Evolutionary conservation across 352 stramenopile genomes (phyloP).

Genomic region (Globisporangium megalacanthum): DNA sequence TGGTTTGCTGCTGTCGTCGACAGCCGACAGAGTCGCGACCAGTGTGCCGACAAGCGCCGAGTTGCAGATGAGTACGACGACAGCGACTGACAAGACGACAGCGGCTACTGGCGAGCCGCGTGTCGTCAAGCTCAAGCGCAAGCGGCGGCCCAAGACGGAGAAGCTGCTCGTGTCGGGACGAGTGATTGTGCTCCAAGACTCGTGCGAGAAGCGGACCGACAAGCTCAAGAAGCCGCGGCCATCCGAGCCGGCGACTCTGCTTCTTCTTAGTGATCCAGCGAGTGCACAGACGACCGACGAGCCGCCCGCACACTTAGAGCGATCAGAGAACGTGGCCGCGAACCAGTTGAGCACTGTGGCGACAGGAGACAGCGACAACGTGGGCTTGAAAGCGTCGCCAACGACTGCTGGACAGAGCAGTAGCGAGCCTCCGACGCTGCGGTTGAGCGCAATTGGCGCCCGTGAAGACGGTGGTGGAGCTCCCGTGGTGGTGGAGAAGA

Average conservation of each 20-base stretch:
- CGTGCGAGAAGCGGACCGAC: slow-evolving; percentile 52
- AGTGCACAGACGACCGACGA: too few relatives aligned
- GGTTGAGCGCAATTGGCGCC: too few relatives aligned
- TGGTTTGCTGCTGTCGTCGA: too few relatives aligned
- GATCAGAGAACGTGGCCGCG: too few relatives aligned
- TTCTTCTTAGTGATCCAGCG: not conserved
- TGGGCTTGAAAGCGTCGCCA: too few relatives aligned
- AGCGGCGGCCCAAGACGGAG: slow-evolving; percentile 44
- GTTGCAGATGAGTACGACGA: not conserved
- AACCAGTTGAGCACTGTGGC: too few relatives aligned
- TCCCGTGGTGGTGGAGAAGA: not conserved
- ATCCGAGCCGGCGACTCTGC: not conserved
- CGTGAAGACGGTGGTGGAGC: not conserved
- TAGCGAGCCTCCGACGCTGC: too few relatives aligned
- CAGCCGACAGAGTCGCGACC: too few relatives aligned
- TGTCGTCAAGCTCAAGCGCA: slow-evolving; percentile 14
- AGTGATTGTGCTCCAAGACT: slow-evolving; percentile 44
- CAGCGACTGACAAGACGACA: not conserved
- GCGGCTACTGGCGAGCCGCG: not conserved
- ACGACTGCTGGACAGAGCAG: too few relatives aligned
- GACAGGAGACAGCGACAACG: too few relatives aligned
- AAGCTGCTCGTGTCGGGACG: slow-evolving; percentile 38
- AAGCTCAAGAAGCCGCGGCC: slow-evolving; percentile 48
- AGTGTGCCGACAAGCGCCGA: too few relatives aligned
- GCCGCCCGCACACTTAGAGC: too few relatives aligned